Evolutionary conservation across 257 asterid species (phyloP).

Genomic region (Scutellaria minor): DNA sequence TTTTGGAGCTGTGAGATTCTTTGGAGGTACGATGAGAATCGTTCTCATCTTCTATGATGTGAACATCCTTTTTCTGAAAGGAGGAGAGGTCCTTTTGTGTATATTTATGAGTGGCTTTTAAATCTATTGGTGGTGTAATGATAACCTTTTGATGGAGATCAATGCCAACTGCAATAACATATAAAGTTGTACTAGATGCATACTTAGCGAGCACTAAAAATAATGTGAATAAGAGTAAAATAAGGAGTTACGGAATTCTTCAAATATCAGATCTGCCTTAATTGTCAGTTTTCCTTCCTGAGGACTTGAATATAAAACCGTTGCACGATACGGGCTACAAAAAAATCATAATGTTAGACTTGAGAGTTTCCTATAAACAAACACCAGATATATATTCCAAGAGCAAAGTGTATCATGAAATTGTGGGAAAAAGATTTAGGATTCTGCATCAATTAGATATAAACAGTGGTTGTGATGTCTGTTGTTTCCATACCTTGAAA

Average conservation of each 20-base stretch:
- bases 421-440: constrained; percentile 17
- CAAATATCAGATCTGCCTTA: constrained; percentile 80
- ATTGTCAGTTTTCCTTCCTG: constrained; percentile 76
- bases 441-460: constrained; percentile 21
- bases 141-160: constrained; percentile 79
- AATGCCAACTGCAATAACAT: constrained; percentile 78
- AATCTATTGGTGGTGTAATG: constrained; percentile 55
- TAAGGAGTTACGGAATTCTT: constrained; percentile 69
- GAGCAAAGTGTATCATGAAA: constrained; percentile 31
- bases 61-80: constrained; percentile 49
- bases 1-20: constrained; percentile 39
- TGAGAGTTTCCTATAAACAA: neutral
- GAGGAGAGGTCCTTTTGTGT: constrained; percentile 46
- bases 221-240: neutral
- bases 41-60: constrained; percentile 44
- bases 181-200: constrained; percentile 38
- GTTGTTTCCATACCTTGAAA: constrained; percentile 66
- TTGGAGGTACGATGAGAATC: constrained; percentile 46
- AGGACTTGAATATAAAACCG: constrained; percentile 61
- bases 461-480: constrained; percentile 29
- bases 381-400: constrained; percentile 22
- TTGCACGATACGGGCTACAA: constrained; percentile 82
- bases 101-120: constrained; percentile 39
- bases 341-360: constrained; percentile 39
- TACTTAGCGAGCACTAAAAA: constrained; percentile 14